Base-by-base conservation (phyloP, 2,329 filamentous ascomycete genomes). In the Fusarium pininemorale region DNA sequence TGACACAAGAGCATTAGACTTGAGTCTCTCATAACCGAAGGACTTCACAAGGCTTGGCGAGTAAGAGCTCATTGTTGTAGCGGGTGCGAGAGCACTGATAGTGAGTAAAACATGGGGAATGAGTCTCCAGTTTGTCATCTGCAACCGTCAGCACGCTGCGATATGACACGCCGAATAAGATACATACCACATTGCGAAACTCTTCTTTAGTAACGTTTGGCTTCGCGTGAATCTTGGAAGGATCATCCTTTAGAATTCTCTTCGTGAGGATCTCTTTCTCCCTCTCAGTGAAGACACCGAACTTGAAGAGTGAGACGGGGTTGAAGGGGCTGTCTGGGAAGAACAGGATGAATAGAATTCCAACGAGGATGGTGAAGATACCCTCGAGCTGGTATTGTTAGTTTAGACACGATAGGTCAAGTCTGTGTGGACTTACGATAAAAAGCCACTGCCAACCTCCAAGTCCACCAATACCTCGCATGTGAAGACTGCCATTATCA, bases 71-170 rank as follows among this genome's bases (percentile, higher is more conserved):
- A 77, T 75, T 1, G 69, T 76, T 15, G 38, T 57, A 9, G 72
- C 72, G 5, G 72, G 74, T 1, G 69, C 66, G 22, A 76, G 70
- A 47, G 74, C 73, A 18, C 65, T 61, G 37, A 76, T 66, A 13
- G 74, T 76, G 2, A 73, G 58, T 6, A 77, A 50, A 39, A 83
- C 44, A 51, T 84, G 82, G 7, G 82, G 79, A 13, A 83, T 68
- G 12, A 84, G 76, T 26, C 69, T 78, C 82, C 81, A 83, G 73
- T 83, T 83, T 20, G 81, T 82, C 22, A 83, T 74, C 79, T 83
- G 30, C 18, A 14, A 7, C 24, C 12, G 38, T 72, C 53, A 76
- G 67, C 30, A 55, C 26, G 18, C 7, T 20, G 9, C 3, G 6
- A 5, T 15, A 24, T 28, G 7, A 30, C 20, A 48, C 3, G 20